Evolutionary conservation across 2,329 filamentous ascomycete species (phyloP).

Genomic region (Corynespora cassiicola): DNA sequence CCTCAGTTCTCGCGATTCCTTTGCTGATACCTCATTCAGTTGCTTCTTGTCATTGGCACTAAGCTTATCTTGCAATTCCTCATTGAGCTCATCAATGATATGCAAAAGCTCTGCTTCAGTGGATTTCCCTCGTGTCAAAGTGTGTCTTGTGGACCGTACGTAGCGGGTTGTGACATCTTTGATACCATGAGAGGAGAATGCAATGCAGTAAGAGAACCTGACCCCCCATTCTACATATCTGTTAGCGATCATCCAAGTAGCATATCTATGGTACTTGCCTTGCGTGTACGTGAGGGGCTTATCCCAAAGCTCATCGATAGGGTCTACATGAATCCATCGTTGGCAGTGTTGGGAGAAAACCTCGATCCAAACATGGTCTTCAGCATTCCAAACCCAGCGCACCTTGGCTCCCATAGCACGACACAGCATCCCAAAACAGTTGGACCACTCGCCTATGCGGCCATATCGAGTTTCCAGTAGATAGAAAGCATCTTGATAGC

Average conservation of each 20-base stretch:
- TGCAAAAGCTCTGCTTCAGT: slow-evolving; percentile 89
- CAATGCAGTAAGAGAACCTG: slow-evolving; percentile 92
- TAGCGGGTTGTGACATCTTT: slow-evolving; percentile 68
- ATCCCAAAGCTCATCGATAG: slow-evolving; percentile 91
- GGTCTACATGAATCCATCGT: slow-evolving; percentile 90
- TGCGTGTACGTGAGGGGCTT: slow-evolving; percentile 87
- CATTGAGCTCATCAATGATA: slow-evolving; percentile 88
- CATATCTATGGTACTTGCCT: slow-evolving; percentile 56
- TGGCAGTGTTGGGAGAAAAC: slow-evolving; percentile 89
- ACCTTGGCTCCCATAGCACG: slow-evolving; percentile 85
- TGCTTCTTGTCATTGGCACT: too few species aligned
- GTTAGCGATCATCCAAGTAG: slow-evolving; percentile 6
- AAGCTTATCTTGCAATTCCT: too few species aligned
- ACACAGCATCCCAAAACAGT: slow-evolving; percentile 96
- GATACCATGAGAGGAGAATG: slow-evolving; percentile 84
- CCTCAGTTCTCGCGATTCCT: too few species aligned
- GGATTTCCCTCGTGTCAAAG: slow-evolving; percentile 72
- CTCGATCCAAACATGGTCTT: slow-evolving; percentile 95
- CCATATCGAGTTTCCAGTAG: slow-evolving; percentile 82
- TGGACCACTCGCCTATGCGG: slow-evolving; percentile 89
- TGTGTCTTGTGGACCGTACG: slow-evolving; percentile 53
- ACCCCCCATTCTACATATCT: slow-evolving; percentile 74
- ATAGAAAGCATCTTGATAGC: slow-evolving; percentile 91
- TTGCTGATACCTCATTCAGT: too few species aligned
- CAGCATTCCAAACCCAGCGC: slow-evolving; percentile 96